Evolutionary conservation across 305 asterid species (phyloP), one percentile per base, ranked within the genome.

Genomic region (Fraxinus platypoda): DNA sequence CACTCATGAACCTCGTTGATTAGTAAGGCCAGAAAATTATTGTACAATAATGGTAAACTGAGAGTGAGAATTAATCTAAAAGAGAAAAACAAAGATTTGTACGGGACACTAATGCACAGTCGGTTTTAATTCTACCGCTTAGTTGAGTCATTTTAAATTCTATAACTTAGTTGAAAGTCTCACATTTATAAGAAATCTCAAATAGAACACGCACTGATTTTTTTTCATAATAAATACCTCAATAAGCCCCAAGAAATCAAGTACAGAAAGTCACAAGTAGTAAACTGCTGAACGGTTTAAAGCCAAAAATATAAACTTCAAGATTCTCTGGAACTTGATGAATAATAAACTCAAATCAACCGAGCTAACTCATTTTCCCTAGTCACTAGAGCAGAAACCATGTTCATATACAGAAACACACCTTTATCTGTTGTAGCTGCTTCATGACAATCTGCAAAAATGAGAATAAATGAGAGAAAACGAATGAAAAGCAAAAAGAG

Each of bases 381-480:
- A 38, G 62, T 43, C 12, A 80, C 3, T 5, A 68, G 19, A 26
- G 35, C 38, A 68, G 21, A 26, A 68, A 68, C 37, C 13, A 11
- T 1, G 19, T 66, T 66, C 74, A 66, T 25, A 11, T 28, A 68
- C 38, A 84, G 84, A 87, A 26, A 91, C 30, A 43, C 81, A 94
- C 98, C 97, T 93, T 94, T 80, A 91, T 82, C 88, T 86, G 93
- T 83, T 91, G 97, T 87, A 94, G 97, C 92, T 91, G 92, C 81
- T 85, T 91, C 92, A 85, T 83, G 75, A 89, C 86, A 89, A 90
- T 89, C 98, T 92, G 94, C 85, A 83, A 68, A 86, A 85, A 64
- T 11, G 8, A 74, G 70, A 82, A 70, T 12, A 26, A 83, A 38
- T 77, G 73, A 62, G 76, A 78, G 68, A 71, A 83, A 81, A 7